Evolutionary conservation across 176 grass and related monocot genomes (phyloP).

Genomic region (Eleusine indica): DNA sequence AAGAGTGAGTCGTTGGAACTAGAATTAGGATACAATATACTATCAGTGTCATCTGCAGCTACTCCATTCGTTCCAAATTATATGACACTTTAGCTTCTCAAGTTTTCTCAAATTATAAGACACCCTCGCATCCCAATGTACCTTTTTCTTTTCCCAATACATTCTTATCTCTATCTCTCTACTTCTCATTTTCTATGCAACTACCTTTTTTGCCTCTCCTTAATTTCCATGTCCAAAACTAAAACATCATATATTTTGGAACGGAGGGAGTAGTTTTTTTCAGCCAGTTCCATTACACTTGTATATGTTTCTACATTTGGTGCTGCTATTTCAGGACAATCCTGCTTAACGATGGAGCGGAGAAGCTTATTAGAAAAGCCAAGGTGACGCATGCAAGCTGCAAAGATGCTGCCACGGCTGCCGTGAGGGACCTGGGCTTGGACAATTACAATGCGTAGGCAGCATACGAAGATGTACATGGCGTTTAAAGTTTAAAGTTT

Average conservation of each 20-base stretch:
- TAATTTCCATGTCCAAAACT: too few species aligned
- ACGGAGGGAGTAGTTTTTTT: neutral
- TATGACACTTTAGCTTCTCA: too few species aligned
- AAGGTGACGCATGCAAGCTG: conserved; percentile 69
- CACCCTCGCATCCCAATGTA: too few species aligned
- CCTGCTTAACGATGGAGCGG: conserved; percentile 71
- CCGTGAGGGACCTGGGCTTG: conserved; percentile 84
- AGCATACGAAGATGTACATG: neutral
- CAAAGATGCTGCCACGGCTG: conserved; percentile 87
- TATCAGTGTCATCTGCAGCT: neutral
- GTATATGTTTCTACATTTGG: neutral
- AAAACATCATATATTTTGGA: too few species aligned
- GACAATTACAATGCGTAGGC: conserved; percentile 78
- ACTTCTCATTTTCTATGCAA: too few species aligned
- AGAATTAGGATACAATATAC: neutral
- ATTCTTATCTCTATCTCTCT: too few species aligned
- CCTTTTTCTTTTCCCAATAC: too few species aligned
- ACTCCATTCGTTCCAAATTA: too few species aligned
- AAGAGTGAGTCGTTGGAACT: neutral
- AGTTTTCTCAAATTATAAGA: too few species aligned
- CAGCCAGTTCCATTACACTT: neutral
- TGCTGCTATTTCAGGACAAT: conserved; percentile 53
- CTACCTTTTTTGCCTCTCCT: too few species aligned
- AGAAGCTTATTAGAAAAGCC: conserved; percentile 85
- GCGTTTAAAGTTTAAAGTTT: neutral